Evolutionary conservation across 2,329 filamentous ascomycete species (phyloP).

Genomic region (Hyphodiscus sp.): DNA sequence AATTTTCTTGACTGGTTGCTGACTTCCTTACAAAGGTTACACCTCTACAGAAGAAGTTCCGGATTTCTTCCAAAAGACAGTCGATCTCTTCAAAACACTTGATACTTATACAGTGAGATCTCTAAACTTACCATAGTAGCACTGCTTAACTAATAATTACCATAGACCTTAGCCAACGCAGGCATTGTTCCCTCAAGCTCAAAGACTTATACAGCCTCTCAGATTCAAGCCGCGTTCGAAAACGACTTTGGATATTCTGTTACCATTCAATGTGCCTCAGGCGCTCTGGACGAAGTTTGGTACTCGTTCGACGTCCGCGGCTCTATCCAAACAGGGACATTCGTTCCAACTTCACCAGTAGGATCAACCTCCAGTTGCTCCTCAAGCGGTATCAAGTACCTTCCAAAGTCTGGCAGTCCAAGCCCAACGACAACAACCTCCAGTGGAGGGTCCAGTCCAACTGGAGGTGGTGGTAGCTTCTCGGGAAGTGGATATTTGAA

Average conservation of each 20-base stretch:
- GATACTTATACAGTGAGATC: constrained; percentile 51
- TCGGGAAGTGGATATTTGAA: constrained; percentile 35
- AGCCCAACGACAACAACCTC: constrained; percentile 20
- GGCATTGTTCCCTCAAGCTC: constrained; percentile 47
- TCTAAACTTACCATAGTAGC: background rate
- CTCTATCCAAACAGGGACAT: constrained; percentile 35
- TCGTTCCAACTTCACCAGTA: background rate
- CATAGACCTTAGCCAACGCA: constrained; percentile 49
- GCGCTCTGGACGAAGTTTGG: constrained; percentile 45
- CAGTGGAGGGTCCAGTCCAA: background rate
- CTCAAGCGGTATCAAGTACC: constrained; percentile 43
- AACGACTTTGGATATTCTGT: constrained; percentile 39
- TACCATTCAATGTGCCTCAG: constrained; percentile 38
- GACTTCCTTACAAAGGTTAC: constrained; percentile 34
- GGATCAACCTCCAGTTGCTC: constrained; percentile 43
- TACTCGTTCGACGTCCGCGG: constrained; percentile 48
- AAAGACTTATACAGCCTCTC: constrained; percentile 36
- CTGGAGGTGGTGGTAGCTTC: background rate
- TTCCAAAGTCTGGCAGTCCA: constrained; percentile 40
- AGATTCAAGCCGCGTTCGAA: constrained; percentile 38
- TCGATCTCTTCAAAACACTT: constrained; percentile 59
- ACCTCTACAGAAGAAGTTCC: constrained; percentile 55
- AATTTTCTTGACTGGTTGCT: background rate
- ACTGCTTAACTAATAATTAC: background rate
- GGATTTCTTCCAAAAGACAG: constrained; percentile 62